Evolutionary conservation across 1,139 yeast species (phyloP), one percentile per base, ranked within the genome.

Genomic region (Zygosaccharomyces sapae): DNA sequence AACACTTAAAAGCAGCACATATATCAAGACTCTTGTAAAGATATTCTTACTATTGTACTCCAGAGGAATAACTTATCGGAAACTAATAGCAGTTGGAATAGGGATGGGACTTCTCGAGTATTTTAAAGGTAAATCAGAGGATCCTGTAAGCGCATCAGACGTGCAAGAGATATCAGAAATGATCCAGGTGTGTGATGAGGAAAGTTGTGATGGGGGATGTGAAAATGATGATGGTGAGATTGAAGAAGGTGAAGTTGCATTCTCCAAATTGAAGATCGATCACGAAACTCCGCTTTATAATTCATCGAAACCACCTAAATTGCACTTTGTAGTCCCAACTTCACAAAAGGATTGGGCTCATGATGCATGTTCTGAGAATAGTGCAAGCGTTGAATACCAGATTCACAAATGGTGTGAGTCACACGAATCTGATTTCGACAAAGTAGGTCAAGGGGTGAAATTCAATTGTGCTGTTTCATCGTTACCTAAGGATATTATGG

Each of bases 301-400:
- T 48, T 73, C 89, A 3, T 81, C 95, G 0, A 76, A 76, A 54
- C 81, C 85, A 2, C 81, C 80, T 49, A 83, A 81, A 5, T 61
- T 84, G 20, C 97, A 90, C 56, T 70, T 88, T 29, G 67, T 89
- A 16, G 81, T 90, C 0, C 83, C 96, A 1, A 88, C 97, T 0
- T 95, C 94, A 10, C 81, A 82, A 56, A 65, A 78, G 1, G 96
- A 92, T 67, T 92, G 98, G 97, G 71, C 69, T 4, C 94, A 80
- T 53, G 85, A 85, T 61, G 88, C 95, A 5, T 61, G 68, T 8
- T 69, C 76, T 7, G 83, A 78, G 41, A 77, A 70, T 3, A 50
- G 67, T 22, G 74, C 76, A 1, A 73, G 83, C 0, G 72, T 88
- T 31, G 77, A 84, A 41, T 58, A 74, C 39, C 70, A 69, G 7